These are phyloP conservation scores for Favolaschia claudopus DNA, from an alignment of 768 basidiomycete species.

Conservation along the genomic window DNA sequence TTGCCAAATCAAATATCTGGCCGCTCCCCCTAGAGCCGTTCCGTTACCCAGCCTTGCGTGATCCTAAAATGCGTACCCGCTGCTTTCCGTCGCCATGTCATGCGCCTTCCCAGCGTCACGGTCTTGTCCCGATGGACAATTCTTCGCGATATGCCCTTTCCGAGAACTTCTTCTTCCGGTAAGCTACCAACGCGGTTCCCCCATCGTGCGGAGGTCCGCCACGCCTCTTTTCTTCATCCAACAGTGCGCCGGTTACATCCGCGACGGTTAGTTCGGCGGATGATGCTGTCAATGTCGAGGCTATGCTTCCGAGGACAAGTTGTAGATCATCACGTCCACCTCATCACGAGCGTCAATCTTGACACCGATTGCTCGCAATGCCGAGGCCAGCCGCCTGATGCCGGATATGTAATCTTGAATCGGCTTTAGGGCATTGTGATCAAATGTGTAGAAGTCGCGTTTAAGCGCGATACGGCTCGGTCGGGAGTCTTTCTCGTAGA, in stretches of 20 bases:
- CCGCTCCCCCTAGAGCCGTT: background rate
- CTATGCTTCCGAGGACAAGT: no score
- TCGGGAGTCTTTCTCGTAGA: constrained; percentile 2
- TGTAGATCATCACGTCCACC: constrained; percentile 3
- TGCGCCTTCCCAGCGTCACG: no score
- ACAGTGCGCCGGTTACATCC: background rate
- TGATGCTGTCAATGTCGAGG: no score
- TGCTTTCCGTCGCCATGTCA: background rate
- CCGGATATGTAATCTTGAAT: constrained; percentile 2
- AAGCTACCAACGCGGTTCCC: background rate
- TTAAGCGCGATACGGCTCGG: no score
- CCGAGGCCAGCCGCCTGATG: background rate
- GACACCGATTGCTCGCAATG: constrained; percentile 7
- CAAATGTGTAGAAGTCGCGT: background rate
- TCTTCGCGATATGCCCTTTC: background rate
- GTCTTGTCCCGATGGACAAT: background rate
- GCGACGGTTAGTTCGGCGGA: constrained; percentile 1
- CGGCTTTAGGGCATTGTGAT: background rate
- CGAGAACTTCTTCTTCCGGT: background rate
- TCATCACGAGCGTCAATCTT: background rate
- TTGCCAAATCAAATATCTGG: background rate
- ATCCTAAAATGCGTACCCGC: background rate
- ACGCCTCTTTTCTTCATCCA: constrained; percentile 1
- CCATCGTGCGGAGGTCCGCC: background rate
- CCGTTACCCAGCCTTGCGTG: background rate